These are phyloP conservation scores for Fusarium sp. DNA, from an alignment of 2,329 filamentous ascomycete species.

Conservation along the genomic window DNA sequence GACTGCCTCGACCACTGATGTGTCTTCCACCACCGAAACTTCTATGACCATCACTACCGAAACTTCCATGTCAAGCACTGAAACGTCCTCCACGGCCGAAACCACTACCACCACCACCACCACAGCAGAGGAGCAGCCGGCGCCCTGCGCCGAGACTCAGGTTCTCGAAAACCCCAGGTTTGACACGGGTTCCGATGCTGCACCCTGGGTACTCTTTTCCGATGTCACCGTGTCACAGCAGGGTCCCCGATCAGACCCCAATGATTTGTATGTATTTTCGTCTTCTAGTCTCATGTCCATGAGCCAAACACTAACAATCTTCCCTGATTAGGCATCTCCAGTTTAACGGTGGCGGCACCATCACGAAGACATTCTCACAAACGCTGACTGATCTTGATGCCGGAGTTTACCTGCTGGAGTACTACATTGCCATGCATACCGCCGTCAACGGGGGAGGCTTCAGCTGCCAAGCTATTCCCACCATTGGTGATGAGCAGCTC, in stretches of 20 bases:
- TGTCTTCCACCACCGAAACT: background rate
- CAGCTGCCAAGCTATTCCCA: background rate
- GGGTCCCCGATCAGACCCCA: background rate
- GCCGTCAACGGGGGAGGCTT: background rate
- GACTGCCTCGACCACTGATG: too few relatives aligned
- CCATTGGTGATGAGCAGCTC: background rate
- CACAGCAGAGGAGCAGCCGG: background rate
- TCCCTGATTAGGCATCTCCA: background rate
- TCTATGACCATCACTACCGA: background rate
- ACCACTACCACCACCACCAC: background rate
- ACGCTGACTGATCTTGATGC: background rate
- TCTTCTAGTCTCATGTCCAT: background rate
- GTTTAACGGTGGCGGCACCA: background rate
- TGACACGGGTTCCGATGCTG: background rate
- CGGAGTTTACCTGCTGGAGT: background rate
- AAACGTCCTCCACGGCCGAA: background rate
- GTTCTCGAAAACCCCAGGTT: constrained; percentile 6
- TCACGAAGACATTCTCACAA: background rate
- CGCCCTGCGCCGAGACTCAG: constrained; percentile 3
- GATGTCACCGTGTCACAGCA: background rate
- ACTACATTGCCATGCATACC: background rate
- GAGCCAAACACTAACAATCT: background rate
- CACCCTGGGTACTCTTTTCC: background rate
- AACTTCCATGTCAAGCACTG: background rate
- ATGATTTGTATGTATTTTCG: background rate